Conservation (phyloP, 1,284 basidiomycete genomes). For the Moesziomyces sp. region DNA sequence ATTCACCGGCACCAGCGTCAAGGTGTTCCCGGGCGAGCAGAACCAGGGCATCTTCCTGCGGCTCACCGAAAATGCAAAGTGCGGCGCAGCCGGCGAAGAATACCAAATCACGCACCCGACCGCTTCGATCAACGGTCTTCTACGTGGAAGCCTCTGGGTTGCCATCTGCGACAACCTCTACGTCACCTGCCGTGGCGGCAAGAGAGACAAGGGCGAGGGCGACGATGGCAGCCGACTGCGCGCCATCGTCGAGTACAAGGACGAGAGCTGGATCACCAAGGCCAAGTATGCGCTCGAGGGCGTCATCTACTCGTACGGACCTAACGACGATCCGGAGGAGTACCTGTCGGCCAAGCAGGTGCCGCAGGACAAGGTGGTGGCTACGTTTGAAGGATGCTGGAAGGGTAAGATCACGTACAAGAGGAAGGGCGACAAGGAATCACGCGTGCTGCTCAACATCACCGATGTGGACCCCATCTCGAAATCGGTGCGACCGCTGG, state of each 20-base stretch:
- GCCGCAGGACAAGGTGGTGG: constrained; percentile 80
- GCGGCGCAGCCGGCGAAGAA: constrained; percentile 56
- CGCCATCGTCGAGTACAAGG: constrained; percentile 91
- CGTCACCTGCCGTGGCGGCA: constrained; percentile 82
- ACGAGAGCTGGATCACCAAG: constrained; percentile 94
- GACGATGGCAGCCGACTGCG: constrained; percentile 72
- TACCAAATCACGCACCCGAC: constrained; percentile 85
- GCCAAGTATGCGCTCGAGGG: constrained; percentile 90
- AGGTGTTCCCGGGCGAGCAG: constrained; percentile 74
- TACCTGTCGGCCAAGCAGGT: constrained; percentile 93
- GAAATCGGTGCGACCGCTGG: constrained; percentile 84
- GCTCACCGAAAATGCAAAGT: constrained; percentile 53
- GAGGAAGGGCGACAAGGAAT: constrained; percentile 76
- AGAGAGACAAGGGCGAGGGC: constrained; percentile 68
- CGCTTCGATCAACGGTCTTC: constrained; percentile 88
- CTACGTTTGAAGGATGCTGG: constrained; percentile 89
- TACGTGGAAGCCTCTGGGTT: constrained; percentile 89
- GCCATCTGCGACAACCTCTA: constrained; percentile 82
- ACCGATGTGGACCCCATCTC: constrained; percentile 79
- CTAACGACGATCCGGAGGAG: constrained; percentile 72
- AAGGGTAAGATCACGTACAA: constrained; percentile 83
- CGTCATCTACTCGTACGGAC: constrained; percentile 81
- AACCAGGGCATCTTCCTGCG: constrained; percentile 79
- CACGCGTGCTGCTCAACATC: constrained; percentile 80
- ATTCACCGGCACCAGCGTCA: constrained; percentile 61